Percentiles rank a stretch among this genome's conserved stretches.
Evolutionary conservation across 2,329 filamentous ascomycete species (phyloP).

Genomic region (Colletotrichum sidae): DNA sequence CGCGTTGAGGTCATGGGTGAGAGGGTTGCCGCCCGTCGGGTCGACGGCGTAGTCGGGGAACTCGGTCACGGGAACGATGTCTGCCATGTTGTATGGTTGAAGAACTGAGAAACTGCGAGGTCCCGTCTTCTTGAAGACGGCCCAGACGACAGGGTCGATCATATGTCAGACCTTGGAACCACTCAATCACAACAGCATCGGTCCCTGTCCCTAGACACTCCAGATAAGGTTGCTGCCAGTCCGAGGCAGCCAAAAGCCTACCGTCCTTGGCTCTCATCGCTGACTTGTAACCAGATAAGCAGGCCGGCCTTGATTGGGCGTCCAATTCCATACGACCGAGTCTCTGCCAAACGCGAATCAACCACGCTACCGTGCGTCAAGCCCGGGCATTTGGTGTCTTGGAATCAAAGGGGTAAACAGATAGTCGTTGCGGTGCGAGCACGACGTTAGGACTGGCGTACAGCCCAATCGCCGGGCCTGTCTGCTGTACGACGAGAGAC

Average conservation of each 20-base stretch:
- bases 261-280: slow-evolving; percentile 23
- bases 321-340: not conserved
- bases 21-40: slow-evolving; percentile 55
- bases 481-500: too few species aligned
- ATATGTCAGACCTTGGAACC: not conserved
- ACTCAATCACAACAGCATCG: not conserved
- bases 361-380: not conserved
- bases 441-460: not conserved
- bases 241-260: slow-evolving; percentile 3
- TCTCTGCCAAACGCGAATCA: slow-evolving; percentile 1
- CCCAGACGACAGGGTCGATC: not conserved
- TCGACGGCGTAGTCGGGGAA: slow-evolving; percentile 56
- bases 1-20: slow-evolving; percentile 57
- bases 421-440: too few species aligned
- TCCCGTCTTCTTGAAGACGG: not conserved
- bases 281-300: slow-evolving; percentile 20
- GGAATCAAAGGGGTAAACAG: too few species aligned
- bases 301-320: slow-evolving; percentile 13
- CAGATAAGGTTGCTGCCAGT: slow-evolving; percentile 24
- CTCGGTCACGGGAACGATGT: slow-evolving; percentile 43
- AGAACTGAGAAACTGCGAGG: not conserved
- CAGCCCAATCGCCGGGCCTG: too few species aligned
- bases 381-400: too few species aligned
- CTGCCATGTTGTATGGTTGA: slow-evolving; percentile 21
- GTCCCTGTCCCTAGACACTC: too few species aligned